Evolutionary conservation across 164 flowering plant species (phyloP), one percentile per base, ranked within the genome.

Genomic region (Vitis labrusca): DNA sequence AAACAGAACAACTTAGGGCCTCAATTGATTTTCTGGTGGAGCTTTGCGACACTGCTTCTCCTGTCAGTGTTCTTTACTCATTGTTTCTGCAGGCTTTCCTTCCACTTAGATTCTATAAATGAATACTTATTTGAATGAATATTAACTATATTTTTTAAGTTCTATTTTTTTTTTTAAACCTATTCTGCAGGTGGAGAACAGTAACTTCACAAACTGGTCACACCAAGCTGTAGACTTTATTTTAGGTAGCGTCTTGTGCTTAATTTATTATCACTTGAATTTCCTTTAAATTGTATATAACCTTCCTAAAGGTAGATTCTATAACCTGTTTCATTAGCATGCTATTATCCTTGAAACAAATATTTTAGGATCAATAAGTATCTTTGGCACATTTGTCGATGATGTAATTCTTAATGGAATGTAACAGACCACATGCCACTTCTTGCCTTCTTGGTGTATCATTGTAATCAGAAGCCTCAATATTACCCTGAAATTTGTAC

Each of bases 201-300:
- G 76, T 73, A 83, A 77, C 52, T 87, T 86, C 70, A 66, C 79
- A 50, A 85, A 84, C 66, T 88, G 87, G 91, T 85, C 89, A 32
- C 99, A 94, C 77, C 97, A 92, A 80, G 97, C 99, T 57, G 88
- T 88, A 50, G 97, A 92, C 77, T 85, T 92, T 77, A 91, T 94
- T 73, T 75, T 86, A 79, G 91, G 98, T 92, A 74, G 10, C 63
- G n/a, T n/a, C 54, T 32, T 29, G 64, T 59, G 27, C 27, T 16
- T 66, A 27, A 30, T 30, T 59, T 54, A 37, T 37, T 66, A 54
- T 8, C 37, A 37, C 60, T 51, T 30, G 16, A 52, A 11, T 65
- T 27, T 15, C 19, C 14, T 15, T 52, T 52, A 29, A 49, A 16
- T 37, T 37, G 3, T 9, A 8, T n/a, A 10, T 17, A 7, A 17